Conservation (phyloP, 2,329 filamentous ascomycete species). For the Cyphellophora europaea region DNA sequence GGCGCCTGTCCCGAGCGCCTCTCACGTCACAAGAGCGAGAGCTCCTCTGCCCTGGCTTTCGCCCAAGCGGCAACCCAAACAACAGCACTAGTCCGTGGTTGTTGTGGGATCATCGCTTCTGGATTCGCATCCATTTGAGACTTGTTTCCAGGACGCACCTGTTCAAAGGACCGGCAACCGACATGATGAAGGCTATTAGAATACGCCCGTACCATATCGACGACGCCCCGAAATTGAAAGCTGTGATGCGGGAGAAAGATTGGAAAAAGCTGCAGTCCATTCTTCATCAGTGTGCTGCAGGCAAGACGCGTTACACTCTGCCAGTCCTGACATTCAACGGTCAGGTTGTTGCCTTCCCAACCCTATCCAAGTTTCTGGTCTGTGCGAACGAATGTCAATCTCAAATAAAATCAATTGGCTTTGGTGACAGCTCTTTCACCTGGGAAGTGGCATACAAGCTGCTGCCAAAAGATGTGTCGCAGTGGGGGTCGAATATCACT, state of each 20-base stretch:
- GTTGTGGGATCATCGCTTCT: slow-evolving; percentile 16
- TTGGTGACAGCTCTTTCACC: no score
- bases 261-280: slow-evolving; percentile 4
- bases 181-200: slow-evolving; percentile 4
- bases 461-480: neutral
- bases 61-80: neutral
- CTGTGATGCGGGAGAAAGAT: slow-evolving; percentile 1
- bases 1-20: neutral
- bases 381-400: no score
- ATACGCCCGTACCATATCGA: slow-evolving; percentile 10
- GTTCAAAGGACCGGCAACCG: no score
- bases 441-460: slow-evolving; percentile 2
- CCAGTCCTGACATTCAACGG: slow-evolving; percentile 10
- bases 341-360: slow-evolving; percentile 13
- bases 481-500: neutral
- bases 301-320: slow-evolving; percentile 14
- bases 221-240: slow-evolving; percentile 5
- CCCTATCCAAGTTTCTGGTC: no score
- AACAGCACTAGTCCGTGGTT: slow-evolving; percentile 4
- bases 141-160: no score
- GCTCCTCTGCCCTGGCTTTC: slow-evolving; percentile 5
- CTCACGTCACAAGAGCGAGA: neutral
- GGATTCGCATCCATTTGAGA: slow-evolving; percentile 10
- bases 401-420: no score
- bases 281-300: slow-evolving; percentile 10